A percentile compares a stretch with the other conserved stretches of the same genome.
phyloP scores from a whole-genome alignment of 352 stramenopile genomes.

The Elongisporangium senticosum region DNA sequence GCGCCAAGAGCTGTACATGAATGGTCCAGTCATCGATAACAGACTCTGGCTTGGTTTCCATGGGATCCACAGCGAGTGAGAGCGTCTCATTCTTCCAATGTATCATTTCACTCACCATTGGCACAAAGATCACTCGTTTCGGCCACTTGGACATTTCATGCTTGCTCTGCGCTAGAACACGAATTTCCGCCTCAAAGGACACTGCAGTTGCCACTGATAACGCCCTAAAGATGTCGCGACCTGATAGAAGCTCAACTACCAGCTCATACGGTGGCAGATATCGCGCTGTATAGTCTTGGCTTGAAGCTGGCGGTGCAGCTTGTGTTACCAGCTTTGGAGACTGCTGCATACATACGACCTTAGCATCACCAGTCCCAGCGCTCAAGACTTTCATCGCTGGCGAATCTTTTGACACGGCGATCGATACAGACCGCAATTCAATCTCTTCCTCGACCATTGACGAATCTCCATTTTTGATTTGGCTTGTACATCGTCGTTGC shows the following conservation, averaged over 20 bases:
- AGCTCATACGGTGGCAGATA: slow-evolving; percentile 18
- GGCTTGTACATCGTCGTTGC: not conserved
- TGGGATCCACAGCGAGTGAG: not conserved
- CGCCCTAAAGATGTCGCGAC: slow-evolving; percentile 7
- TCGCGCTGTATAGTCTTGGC: not conserved
- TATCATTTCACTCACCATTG: not conserved
- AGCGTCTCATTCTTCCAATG: not conserved
- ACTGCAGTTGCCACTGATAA: not conserved
- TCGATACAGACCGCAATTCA: not conserved
- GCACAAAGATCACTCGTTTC: not conserved
- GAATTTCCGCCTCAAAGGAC: not conserved
- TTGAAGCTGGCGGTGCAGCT: not conserved
- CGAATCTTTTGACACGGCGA: not conserved
- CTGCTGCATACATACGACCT: not conserved
- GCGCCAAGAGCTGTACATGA: not conserved
- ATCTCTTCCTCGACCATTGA: not conserved
- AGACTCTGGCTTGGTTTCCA: slow-evolving; percentile 5
- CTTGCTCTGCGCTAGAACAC: not conserved
- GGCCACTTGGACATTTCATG: not conserved
- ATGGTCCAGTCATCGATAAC: slow-evolving; percentile 22
- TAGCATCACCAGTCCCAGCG: no score
- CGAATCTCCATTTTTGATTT: no score
- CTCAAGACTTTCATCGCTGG: not conserved
- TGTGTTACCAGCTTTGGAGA: not conserved
- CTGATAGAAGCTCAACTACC: slow-evolving; percentile 15